Evolutionary conservation across 2,329 filamentous ascomycete genomes (phyloP), one percentile per base, ranked within the genome.

Genomic region (Drechslerella coelobrocha): DNA sequence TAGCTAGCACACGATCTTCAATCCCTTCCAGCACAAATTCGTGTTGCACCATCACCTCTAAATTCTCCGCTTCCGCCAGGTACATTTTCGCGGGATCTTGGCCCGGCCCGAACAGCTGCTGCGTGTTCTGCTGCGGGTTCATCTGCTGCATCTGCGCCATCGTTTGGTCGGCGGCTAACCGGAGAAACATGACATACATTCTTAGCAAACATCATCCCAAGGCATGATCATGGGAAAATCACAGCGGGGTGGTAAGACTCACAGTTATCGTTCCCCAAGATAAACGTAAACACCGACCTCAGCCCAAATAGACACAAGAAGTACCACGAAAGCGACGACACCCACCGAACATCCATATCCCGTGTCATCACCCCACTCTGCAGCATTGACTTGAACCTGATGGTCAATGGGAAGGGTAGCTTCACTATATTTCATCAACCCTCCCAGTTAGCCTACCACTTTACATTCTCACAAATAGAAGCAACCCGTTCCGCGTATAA

Each of bases 301-400:
- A 99, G 83, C 50, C 95, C 94, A 78, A 99, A 97, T 73, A 99
- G 88, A 77, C 95, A 97, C 74, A 99, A 82, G 78, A 99, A 97
- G 82, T 99, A 99, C 92, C 94, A 99, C 69, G 92, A 96, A 79
- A 99, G 88, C 80, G 92, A 96, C 0, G 92, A 97, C 81, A 99
- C 96, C 94, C 94, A 99, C 80, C 93, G 86, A 9, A 96, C 94
- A 78, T 99, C 95, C 82, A 99, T 88, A 78, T 99, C 94, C 77
- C 88, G 89, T 24, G 95, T 99, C 73, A 92, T 92, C 47, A 99
- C 93, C 76, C 94, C 94, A 43, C 93, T 93, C 81, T 99, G 94
- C 57, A 99, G 84, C 94, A 99, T 99, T 75, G 91, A 94, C 84
- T 99, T 99, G 85, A 99, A 99, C 79, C 96, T 95, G 79, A 97